Evolutionary conservation across 345 rosid genomes (phyloP), one percentile per base, ranked within the genome.

Genomic region (Acer negundo): DNA sequence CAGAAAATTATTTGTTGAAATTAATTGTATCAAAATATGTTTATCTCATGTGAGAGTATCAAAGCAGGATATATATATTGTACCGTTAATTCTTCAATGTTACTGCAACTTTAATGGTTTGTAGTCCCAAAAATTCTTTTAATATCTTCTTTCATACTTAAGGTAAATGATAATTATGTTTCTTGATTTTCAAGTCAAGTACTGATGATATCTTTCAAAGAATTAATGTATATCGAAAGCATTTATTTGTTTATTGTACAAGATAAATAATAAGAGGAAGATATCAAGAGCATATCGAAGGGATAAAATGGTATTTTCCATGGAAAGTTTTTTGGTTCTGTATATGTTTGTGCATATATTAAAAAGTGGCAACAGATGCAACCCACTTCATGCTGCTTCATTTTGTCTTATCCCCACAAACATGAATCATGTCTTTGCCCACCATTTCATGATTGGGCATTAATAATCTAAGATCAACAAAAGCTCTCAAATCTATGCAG

Each of bases 161-260:
- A 62, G 44, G 24, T 24, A 24, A 63, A 62, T 7, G 15, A 35
- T 35, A 40, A 72, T 38, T 6, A n/a, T 62, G 69, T 62, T 62
- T 46, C 77, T 74, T 74, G 13, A 46, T 9, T 62, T 63, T 74
- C 44, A 74, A 74, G 77, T 51, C 69, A 62, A 9, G 10, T 74
- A n/a, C n/a, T n/a, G 65, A 46, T 35, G 1, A 24, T 9, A 26
- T 19, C 23, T 16, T 15, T 40, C 46, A 23, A 38, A n/a, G 7
- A 56, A 53, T 4, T 53, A 72, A 22, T 16, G 16, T 61, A 62
- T 44, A 9, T 23, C 59, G 17, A 35, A 72, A 58, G 31, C n/a
- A 66, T 67, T 17, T 35, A 35, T 35, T 35, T 35, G 49, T 67
- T 67, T 40, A 10, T 51, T 2, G 10, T 65, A 11, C 6, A 65